Evolutionary conservation across 345 rosid species (phyloP).

Genomic region (Trapa incisa): DNA sequence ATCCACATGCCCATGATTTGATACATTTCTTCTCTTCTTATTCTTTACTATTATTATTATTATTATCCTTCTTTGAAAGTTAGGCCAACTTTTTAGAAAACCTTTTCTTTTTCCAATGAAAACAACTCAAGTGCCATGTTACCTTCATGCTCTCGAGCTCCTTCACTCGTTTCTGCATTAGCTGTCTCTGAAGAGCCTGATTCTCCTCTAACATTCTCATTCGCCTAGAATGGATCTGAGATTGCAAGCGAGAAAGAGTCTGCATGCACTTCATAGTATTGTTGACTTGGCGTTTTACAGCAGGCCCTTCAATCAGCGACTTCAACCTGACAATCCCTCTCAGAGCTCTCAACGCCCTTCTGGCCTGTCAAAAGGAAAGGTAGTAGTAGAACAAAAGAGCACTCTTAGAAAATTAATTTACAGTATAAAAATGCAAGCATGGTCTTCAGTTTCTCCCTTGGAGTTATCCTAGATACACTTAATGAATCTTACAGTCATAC

Average conservation of each 20-base stretch:
- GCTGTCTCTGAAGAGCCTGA: constrained; percentile 81
- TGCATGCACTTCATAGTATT: constrained; percentile 79
- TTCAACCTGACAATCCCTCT: constrained; percentile 80
- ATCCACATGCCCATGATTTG: no score
- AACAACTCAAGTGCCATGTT: neutral
- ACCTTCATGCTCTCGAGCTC: constrained; percentile 71
- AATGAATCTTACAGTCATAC: no score
- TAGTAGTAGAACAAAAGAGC: neutral
- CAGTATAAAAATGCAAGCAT: no score
- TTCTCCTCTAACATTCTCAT: constrained; percentile 83
- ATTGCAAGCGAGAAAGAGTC: constrained; percentile 77
- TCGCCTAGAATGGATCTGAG: constrained; percentile 72
- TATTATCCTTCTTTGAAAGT: neutral
- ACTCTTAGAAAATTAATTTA: neutral
- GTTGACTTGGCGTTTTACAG: constrained; percentile 71
- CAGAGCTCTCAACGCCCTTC: constrained; percentile 67
- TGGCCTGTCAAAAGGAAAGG: constrained; percentile 39
- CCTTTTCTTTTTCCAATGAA: neutral
- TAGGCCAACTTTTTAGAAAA: neutral
- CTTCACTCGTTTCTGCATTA: constrained; percentile 77
- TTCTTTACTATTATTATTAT: neutral
- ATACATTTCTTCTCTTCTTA: no score
- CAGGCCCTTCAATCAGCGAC: constrained; percentile 69
- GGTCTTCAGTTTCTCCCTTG: no score
- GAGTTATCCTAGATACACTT: no score